phyloP scores from a whole-genome alignment of 2,329 filamentous ascomycete genomes.

The Paecilomyces formosus region DNA sequence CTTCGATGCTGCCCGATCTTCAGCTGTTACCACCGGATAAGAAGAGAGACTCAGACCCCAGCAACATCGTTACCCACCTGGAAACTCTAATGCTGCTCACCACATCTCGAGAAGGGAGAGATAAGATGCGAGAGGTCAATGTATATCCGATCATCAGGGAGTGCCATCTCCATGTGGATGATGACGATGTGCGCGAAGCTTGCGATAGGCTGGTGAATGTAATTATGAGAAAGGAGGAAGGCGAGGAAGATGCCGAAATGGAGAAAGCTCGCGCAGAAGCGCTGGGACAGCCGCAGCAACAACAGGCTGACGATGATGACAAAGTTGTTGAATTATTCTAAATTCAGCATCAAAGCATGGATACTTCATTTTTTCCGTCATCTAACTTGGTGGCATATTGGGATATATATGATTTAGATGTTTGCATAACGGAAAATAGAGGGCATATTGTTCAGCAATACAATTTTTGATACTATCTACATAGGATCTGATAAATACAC shows the following conservation, averaged over 20 bases:
- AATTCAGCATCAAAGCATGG: slow-evolving; percentile 3
- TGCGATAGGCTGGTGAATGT: slow-evolving; percentile 89
- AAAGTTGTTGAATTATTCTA: slow-evolving; percentile 37
- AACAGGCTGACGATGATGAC: slow-evolving; percentile 24
- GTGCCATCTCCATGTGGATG: slow-evolving; percentile 67
- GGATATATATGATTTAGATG: not conserved
- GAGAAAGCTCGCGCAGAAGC: slow-evolving; percentile 35
- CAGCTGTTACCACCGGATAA: slow-evolving; percentile 89
- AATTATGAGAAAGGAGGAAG: slow-evolving; percentile 71
- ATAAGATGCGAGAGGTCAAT: slow-evolving; percentile 65
- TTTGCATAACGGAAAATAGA: not conserved
- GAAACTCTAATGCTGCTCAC: slow-evolving; percentile 82
- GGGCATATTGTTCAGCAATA: not conserved
- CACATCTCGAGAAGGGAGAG: slow-evolving; percentile 66
- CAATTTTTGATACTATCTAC: not conserved
- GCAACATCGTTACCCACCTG: slow-evolving; percentile 77
- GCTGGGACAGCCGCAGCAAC: slow-evolving; percentile 11
- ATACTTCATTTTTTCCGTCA: not conserved
- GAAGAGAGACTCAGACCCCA: slow-evolving; percentile 66
- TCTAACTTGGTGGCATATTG: not conserved
- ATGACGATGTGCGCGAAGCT: slow-evolving; percentile 74
- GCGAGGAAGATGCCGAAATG: slow-evolving; percentile 39
- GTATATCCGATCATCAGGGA: slow-evolving; percentile 88
- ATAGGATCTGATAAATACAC: no score
- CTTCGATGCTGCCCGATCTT: slow-evolving; percentile 81